Conservation (phyloP, 495 filamentous ascomycete species). For the Glutinoglossum americanum region DNA sequence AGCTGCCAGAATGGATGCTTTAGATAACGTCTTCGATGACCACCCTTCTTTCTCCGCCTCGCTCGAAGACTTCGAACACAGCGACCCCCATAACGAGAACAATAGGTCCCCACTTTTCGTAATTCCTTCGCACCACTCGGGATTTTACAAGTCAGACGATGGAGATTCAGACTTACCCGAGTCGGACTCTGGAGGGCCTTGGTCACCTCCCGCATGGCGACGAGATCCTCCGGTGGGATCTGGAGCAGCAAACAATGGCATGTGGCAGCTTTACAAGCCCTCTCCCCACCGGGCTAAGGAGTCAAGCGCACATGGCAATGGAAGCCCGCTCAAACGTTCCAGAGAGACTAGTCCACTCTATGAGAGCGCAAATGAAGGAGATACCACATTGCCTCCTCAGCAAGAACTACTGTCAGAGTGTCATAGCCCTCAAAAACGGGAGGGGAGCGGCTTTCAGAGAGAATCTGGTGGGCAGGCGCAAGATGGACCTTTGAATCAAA, state of each 20-base stretch:
- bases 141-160: slow-evolving; percentile 35
- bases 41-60: slow-evolving; percentile 51
- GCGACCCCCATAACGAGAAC: slow-evolving; percentile 23
- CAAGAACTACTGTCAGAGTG: slow-evolving; percentile 33
- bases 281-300: slow-evolving; percentile 15
- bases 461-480: slow-evolving; percentile 11
- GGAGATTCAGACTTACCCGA: slow-evolving; percentile 20
- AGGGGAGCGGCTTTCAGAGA: slow-evolving; percentile 8
- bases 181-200: slow-evolving; percentile 22
- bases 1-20: slow-evolving; percentile 1
- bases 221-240: slow-evolving; percentile 10
- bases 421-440: slow-evolving; percentile 23
- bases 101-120: slow-evolving; percentile 31
- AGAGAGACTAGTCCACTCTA: slow-evolving; percentile 32
- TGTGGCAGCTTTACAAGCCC: slow-evolving; percentile 15
- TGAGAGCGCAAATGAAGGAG: slow-evolving; percentile 32
- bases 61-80: slow-evolving; percentile 53
- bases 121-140: slow-evolving; percentile 54
- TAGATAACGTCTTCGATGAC: slow-evolving; percentile 30
- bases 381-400: slow-evolving; percentile 35
- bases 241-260: background rate
- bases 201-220: slow-evolving; percentile 38
- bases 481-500: slow-evolving; percentile 1
- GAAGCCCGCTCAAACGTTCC: slow-evolving; percentile 27
- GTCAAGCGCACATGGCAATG: slow-evolving; percentile 13